These are phyloP conservation scores for Psilocybe subaeruginosa DNA, from an alignment of 768 basidiomycete genomes.

Conservation along the genomic window DNA sequence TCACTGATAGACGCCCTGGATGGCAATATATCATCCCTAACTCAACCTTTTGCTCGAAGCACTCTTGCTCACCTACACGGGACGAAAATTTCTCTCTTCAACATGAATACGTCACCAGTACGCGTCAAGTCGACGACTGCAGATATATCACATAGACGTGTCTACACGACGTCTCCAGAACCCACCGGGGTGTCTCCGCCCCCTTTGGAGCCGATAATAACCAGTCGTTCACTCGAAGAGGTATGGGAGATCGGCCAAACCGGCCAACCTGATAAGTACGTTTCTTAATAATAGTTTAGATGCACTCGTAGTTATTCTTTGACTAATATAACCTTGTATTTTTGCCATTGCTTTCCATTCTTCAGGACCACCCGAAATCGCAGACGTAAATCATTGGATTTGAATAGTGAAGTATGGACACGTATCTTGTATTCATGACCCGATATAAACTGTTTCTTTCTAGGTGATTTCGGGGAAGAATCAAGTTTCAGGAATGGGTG, in stretches of 20 bases:
- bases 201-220: neutral
- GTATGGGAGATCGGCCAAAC: neutral
- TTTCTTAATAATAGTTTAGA: constrained; percentile 8
- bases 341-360: neutral
- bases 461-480: neutral
- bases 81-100: neutral
- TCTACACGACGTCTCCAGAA: neutral
- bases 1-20: neutral
- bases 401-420: neutral
- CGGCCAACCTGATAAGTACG: constrained; percentile 8
- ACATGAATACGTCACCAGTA: neutral
- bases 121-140: neutral
- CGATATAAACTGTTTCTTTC: neutral
- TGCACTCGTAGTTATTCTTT: neutral
- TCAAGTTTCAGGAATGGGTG: neutral
- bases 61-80: constrained; percentile 30
- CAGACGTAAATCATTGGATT: neutral
- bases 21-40: constrained; percentile 22
- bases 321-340: constrained; percentile 1
- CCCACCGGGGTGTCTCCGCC: neutral
- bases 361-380: neutral
- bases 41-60: constrained; percentile 45
- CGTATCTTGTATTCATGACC: neutral
- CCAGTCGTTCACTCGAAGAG: constrained; percentile 4
- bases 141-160: neutral